phyloP scores from a whole-genome alignment of 2,329 filamentous ascomycete genomes.

The Leptographium procerum region DNA sequence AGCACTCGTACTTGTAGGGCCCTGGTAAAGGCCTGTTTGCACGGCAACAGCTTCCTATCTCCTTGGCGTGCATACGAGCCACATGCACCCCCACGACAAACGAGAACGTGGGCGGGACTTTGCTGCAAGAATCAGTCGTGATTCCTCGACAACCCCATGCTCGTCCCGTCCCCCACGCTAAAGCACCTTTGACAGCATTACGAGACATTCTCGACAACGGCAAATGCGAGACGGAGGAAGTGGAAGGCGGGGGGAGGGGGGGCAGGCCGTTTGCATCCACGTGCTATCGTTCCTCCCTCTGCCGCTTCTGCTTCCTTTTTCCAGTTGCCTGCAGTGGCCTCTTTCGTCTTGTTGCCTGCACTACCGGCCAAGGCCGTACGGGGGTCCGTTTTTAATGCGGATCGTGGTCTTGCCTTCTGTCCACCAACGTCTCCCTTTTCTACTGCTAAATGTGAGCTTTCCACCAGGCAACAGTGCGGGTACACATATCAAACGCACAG shows the following conservation, averaged over 20 bases:
- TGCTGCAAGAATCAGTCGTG: not conserved
- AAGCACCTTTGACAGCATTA: not conserved
- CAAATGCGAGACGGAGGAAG: not conserved
- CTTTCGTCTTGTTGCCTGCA: not conserved
- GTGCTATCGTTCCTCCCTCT: not conserved
- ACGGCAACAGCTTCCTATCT: not conserved
- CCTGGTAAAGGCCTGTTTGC: no score
- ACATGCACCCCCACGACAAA: not conserved
- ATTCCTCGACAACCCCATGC: not conserved
- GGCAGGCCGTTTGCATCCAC: not conserved
- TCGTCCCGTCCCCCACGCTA: not conserved
- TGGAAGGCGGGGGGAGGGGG: not conserved
- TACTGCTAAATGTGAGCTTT: no score
- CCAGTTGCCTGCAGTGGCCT: not conserved
- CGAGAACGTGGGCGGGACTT: no score
- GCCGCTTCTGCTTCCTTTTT: not conserved
- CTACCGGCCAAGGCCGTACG: not conserved
- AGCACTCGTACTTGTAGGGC: no score
- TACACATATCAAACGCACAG: not conserved
- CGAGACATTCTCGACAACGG: not conserved
- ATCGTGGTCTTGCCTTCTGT: not conserved
- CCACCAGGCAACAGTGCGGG: not conserved
- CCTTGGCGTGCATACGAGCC: not conserved
- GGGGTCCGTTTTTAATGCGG: not conserved
- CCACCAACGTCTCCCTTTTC: not conserved